Conservation (phyloP, 139 green algal species). For the Nannochloris sp. region DNA sequence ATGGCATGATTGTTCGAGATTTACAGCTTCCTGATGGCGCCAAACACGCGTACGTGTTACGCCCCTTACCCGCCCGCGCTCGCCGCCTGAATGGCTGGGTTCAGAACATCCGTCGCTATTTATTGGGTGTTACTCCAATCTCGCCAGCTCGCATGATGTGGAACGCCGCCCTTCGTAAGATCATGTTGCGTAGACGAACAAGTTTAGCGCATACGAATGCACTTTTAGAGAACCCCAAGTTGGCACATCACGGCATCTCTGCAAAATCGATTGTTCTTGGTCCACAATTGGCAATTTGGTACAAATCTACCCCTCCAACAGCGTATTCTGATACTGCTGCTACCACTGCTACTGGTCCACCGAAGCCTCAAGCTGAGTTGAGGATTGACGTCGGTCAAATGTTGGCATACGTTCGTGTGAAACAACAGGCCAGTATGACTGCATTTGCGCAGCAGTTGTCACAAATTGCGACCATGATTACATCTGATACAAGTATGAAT, state of each 20-base stretch:
- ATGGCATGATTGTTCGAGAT: conserved; percentile 41
- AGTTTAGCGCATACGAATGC: not conserved
- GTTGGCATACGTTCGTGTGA: conserved; percentile 33
- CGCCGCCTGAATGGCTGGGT: conserved; percentile 15
- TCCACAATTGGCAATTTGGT: not conserved
- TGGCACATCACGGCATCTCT: not conserved
- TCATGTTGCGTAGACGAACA: conserved; percentile 30
- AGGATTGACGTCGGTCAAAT: conserved; percentile 41
- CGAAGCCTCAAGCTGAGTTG: not conserved
- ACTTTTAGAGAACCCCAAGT: not conserved
- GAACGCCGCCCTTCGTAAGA: conserved; percentile 16
- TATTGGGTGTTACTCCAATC: conserved; percentile 15
- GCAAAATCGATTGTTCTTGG: not conserved
- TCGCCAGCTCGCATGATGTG: conserved; percentile 10
- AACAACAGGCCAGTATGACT: conserved; percentile 34
- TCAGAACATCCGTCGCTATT: conserved; percentile 5
- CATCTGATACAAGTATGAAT: not conserved
- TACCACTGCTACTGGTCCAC: not conserved
- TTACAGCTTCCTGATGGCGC: conserved; percentile 35
- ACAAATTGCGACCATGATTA: conserved; percentile 25
- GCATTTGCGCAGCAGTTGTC: conserved; percentile 34
- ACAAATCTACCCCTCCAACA: not conserved
- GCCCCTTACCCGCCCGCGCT: conserved; percentile 36
- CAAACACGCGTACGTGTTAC: conserved; percentile 37
- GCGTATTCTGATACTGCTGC: not conserved